These are phyloP conservation scores for Ophiosphaerella narmari DNA, from an alignment of 2,329 filamentous ascomycete species.

Conservation along the genomic window DNA sequence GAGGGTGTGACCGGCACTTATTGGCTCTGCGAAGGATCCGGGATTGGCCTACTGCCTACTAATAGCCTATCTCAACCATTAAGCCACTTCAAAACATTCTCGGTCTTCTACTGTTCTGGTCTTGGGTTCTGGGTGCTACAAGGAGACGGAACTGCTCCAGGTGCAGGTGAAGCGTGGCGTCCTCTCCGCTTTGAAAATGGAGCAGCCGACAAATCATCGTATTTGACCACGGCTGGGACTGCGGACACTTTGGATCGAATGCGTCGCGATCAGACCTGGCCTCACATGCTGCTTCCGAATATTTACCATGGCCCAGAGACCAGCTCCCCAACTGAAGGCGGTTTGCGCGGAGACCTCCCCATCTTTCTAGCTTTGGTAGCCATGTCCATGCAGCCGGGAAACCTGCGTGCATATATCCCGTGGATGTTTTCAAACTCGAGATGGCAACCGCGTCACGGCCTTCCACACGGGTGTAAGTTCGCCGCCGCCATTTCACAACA, in stretches of 20 bases:
- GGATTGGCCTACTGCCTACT: not conserved
- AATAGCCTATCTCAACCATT: not conserved
- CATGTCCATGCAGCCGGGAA: slow-evolving; percentile 19
- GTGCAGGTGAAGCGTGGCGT: slow-evolving; percentile 13
- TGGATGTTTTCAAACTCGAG: slow-evolving; percentile 16
- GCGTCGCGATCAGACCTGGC: slow-evolving; percentile 20
- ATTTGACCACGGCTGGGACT: slow-evolving; percentile 21
- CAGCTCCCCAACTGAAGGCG: slow-evolving; percentile 10
- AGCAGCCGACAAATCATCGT: slow-evolving; percentile 16
- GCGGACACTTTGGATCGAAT: slow-evolving; percentile 12
- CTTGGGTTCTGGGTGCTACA: slow-evolving; percentile 21
- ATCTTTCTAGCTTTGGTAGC: slow-evolving; percentile 40
- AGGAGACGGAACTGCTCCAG: slow-evolving; percentile 6
- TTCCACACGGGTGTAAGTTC: slow-evolving; percentile 21
- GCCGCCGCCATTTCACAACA: no score
- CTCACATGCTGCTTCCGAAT: slow-evolving; percentile 23
- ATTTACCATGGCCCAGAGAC: slow-evolving; percentile 24
- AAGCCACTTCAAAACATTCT: slow-evolving; percentile 16
- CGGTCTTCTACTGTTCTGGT: slow-evolving; percentile 18
- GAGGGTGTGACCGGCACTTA: not conserved
- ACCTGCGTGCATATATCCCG: slow-evolving; percentile 21
- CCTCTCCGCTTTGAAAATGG: slow-evolving; percentile 22
- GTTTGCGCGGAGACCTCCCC: slow-evolving; percentile 37
- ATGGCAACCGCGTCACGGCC: slow-evolving; percentile 14
- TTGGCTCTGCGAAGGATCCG: not conserved